phyloP scores from a whole-genome alignment of 1,284 basidiomycete species.

The Pholiota adiposa region DNA sequence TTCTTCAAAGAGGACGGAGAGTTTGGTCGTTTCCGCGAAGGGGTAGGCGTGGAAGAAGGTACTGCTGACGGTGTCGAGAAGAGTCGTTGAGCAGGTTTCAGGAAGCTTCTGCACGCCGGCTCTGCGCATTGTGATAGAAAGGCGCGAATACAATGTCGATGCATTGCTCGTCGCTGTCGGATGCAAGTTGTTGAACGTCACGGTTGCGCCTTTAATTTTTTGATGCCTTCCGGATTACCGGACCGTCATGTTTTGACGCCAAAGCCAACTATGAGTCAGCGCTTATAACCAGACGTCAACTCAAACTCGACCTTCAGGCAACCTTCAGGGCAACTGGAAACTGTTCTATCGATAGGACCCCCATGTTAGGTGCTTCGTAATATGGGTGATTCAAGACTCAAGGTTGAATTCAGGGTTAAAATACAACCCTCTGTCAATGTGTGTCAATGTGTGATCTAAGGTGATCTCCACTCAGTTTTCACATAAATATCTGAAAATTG shows the following conservation, averaged over 20 bases:
- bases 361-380: no score
- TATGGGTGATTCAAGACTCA: no score
- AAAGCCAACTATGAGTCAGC: no score
- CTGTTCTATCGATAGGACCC: no score
- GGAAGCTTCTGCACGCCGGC: neutral
- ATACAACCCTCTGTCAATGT: no score
- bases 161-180: slow-evolving; percentile 9
- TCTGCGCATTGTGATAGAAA: slow-evolving; percentile 8
- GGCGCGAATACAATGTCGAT: slow-evolving; percentile 18
- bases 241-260: neutral
- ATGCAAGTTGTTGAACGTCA: neutral
- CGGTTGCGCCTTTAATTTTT: neutral
- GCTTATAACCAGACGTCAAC: no score
- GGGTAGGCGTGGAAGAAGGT: neutral
- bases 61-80: slow-evolving; percentile 4
- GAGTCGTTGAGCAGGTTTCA: neutral
- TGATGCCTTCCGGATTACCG: neutral
- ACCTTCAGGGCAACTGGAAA: no score
- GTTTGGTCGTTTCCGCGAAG: neutral
- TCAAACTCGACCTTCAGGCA: no score
- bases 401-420: no score
- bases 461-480: no score
- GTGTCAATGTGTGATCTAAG: no score
- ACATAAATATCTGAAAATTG: no score
- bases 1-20: neutral